These are phyloP conservation scores for Fusarium mundagurra DNA, from an alignment of 2,329 filamentous ascomycete species.

Conservation along the genomic window DNA sequence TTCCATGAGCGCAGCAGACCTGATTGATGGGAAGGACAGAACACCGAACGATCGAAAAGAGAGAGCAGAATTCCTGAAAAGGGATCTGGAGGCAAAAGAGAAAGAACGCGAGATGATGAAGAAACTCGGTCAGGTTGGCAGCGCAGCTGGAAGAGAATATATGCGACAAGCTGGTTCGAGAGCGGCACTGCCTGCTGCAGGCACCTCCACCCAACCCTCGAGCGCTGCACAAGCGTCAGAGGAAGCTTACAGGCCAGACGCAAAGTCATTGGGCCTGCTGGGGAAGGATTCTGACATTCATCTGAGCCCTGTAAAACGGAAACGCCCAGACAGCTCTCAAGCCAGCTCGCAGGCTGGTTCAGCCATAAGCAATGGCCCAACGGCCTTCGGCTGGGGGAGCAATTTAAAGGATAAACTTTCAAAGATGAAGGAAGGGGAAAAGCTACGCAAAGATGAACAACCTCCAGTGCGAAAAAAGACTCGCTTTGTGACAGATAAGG, in stretches of 20 bases:
- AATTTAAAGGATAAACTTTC: slow-evolving; percentile 64
- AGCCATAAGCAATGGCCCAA: slow-evolving; percentile 38
- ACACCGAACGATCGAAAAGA: slow-evolving; percentile 67
- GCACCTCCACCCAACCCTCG: slow-evolving; percentile 28
- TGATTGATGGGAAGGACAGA: slow-evolving; percentile 72
- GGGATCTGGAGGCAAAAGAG: slow-evolving; percentile 72
- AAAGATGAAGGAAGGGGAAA: slow-evolving; percentile 70
- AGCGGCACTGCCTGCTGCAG: slow-evolving; percentile 12
- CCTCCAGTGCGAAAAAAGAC: slow-evolving; percentile 75
- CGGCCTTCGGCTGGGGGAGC: slow-evolving; percentile 66
- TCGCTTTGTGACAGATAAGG: slow-evolving; percentile 80
- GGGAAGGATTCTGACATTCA: slow-evolving; percentile 58
- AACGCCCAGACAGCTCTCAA: slow-evolving; percentile 58
- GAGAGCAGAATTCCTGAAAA: slow-evolving; percentile 72
- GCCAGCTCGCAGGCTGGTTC: slow-evolving; percentile 53
- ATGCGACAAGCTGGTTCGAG: slow-evolving; percentile 58
- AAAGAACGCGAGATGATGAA: slow-evolving; percentile 78
- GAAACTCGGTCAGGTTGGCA: slow-evolving; percentile 71
- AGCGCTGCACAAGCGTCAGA: slow-evolving; percentile 36
- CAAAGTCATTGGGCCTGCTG: slow-evolving; percentile 49
- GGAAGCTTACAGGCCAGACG: slow-evolving; percentile 52
- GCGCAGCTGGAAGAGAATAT: slow-evolving; percentile 76
- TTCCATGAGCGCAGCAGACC: slow-evolving; percentile 63
- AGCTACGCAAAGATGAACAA: slow-evolving; percentile 49
- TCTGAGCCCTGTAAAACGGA: slow-evolving; percentile 70